Evolutionary conservation across 2,329 filamentous ascomycete genomes (phyloP).

Genomic region (Pseudogymnoascus sp.): DNA sequence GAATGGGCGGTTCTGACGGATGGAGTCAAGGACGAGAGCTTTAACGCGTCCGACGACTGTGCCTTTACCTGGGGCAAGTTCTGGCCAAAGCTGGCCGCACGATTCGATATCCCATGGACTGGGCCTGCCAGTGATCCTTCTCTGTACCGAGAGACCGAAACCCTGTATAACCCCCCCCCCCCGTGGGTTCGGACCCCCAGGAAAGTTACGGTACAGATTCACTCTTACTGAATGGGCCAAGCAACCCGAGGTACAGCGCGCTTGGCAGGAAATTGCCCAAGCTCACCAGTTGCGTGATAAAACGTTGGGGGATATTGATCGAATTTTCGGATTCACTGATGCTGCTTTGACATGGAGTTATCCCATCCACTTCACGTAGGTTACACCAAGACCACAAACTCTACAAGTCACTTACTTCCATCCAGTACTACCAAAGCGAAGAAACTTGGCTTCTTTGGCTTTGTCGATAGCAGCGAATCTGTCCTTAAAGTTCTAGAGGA

Average conservation of each 20-base stretch:
- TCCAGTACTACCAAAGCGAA: too few relatives aligned
- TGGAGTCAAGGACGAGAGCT: not conserved
- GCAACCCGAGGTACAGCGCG: slow-evolving; percentile 33
- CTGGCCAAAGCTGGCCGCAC: slow-evolving; percentile 35
- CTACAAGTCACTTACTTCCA: too few relatives aligned
- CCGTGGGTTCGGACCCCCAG: slow-evolving; percentile 38
- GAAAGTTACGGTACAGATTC: slow-evolving; percentile 33
- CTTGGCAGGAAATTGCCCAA: slow-evolving; percentile 39
- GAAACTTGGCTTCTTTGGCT: too few relatives aligned
- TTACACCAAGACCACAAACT: too few relatives aligned
- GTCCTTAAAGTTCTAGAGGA: too few relatives aligned
- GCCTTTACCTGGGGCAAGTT: slow-evolving; percentile 41
- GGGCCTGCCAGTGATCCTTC: too few relatives aligned
- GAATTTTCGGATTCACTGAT: slow-evolving; percentile 41
- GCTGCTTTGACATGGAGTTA: slow-evolving; percentile 18
- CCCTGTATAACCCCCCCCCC: not conserved
- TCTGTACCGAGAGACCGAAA: too few relatives aligned
- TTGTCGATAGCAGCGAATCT: too few relatives aligned
- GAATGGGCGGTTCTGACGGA: slow-evolving; percentile 43
- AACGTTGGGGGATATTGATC: slow-evolving; percentile 36
- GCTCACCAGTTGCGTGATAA: slow-evolving; percentile 22
- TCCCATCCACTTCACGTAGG: too few relatives aligned
- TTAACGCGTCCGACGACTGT: slow-evolving; percentile 28
- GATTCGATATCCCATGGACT: too few relatives aligned
- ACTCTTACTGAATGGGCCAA: slow-evolving; percentile 40